Base-by-base conservation (phyloP, 2,329 filamentous ascomycete species). In the Myriosclerotinia curreyana region DNA sequence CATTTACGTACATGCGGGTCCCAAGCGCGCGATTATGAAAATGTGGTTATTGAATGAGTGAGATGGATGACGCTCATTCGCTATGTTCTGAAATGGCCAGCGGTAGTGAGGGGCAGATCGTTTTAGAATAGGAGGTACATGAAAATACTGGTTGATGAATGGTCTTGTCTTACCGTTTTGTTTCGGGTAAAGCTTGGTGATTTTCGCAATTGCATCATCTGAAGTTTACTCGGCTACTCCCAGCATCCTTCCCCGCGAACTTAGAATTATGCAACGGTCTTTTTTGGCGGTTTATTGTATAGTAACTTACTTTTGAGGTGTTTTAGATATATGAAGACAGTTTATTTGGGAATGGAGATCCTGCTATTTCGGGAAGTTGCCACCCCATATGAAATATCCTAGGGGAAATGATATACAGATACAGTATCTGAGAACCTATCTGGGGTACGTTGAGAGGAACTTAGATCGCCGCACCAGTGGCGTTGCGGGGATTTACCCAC, bases 11-110 rank as follows among this genome's bases (percentile, higher is more conserved):
- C 15, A 42, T 55, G 38, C 22, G 36, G 36, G 22, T 55, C 36
- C 17, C 52, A 55, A 55, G 52, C 52, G 52, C 52, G 52, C 52
- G 52, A 55, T 55, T 42, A 55, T 49, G 20, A 8, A 20, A 9
- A 48, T 12, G 8, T 48, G 20, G 44, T 48, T n/a, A 9, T 48
- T 7, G 42, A 44, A 7, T 44, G 42, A 20, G 17, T 17, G 15
- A 44, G 42, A 48, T 22, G n/a, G n/a, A 31, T 48, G 4, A 20
- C 44, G 20, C 44, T 48, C 44, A 48, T 48, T 48, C 12, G 44
- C n/a, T 48, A 22, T 48, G 44, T 48, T 48, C 22, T 22, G 11
- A 22, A 1, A 22, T 22, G 44, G 44, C 44, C 44, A 22, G n/a
- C 44, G 44, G n/a, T 48, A 48, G n/a, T 48, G 44, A 44, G 42